Conservation (phyloP, 805 yeast genomes). For the Saturnispora zaruensis region DNA sequence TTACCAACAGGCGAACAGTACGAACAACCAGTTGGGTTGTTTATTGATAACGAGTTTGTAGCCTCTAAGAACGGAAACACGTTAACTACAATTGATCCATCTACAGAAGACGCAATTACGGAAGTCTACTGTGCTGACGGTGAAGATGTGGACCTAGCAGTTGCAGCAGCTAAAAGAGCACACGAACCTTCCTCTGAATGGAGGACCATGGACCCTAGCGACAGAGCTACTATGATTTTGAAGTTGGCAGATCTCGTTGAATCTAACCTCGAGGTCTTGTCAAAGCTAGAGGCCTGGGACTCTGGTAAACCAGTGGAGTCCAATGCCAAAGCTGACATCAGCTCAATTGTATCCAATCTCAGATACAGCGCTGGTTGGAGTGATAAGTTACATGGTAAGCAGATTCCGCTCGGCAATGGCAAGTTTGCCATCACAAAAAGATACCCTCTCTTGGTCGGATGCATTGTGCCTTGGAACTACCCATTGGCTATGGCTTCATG, state of each 20-base stretch:
- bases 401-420: slow-evolving; percentile 31
- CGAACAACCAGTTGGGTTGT: slow-evolving; percentile 54
- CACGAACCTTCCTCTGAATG: slow-evolving; percentile 31
- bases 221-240: slow-evolving; percentile 33
- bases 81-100: slow-evolving; percentile 40
- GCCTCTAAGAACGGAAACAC: slow-evolving; percentile 26
- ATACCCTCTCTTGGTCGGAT: slow-evolving; percentile 60
- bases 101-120: slow-evolving; percentile 40
- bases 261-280: slow-evolving; percentile 38
- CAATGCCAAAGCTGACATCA: slow-evolving; percentile 44
- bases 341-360: slow-evolving; percentile 36
- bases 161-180: slow-evolving; percentile 39
- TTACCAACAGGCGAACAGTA: slow-evolving; percentile 42
- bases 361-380: slow-evolving; percentile 58
- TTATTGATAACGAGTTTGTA: slow-evolving; percentile 48
- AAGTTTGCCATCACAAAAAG: slow-evolving; percentile 60
- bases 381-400: slow-evolving; percentile 42
- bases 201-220: slow-evolving; percentile 37
- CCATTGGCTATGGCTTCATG: slow-evolving; percentile 67
- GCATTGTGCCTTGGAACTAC: slow-evolving; percentile 67
- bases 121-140: slow-evolving; percentile 39
- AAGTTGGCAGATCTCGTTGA: slow-evolving; percentile 46
- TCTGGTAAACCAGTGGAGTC: slow-evolving; percentile 44
- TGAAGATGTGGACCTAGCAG: slow-evolving; percentile 44
- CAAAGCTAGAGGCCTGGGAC: slow-evolving; percentile 46